Conservation (phyloP, 169 alveolate species). For the Eimeria praecox region DNA sequence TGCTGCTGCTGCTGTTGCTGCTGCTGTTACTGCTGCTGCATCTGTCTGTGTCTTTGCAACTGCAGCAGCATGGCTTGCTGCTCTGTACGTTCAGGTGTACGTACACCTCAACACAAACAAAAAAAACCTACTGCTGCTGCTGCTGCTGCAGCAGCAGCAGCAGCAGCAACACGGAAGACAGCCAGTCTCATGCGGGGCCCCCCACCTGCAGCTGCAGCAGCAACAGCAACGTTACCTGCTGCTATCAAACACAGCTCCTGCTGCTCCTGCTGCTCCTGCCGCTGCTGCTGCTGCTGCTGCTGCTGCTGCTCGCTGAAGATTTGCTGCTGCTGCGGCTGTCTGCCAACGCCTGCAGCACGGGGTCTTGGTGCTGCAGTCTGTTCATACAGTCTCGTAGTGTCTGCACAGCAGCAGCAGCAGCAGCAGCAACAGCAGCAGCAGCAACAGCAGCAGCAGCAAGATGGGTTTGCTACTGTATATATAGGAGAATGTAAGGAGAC, state of each 20-base stretch:
- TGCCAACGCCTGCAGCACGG: constrained; percentile 14
- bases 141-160: background rate
- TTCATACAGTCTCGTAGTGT: constrained; percentile 26
- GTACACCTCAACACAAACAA: too few species aligned
- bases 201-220: background rate
- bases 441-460: constrained; percentile 24
- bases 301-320: constrained; percentile 2
- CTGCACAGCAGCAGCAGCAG: constrained; percentile 21
- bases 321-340: constrained; percentile 21
- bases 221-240: background rate
- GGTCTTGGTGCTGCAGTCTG: constrained; percentile 45
- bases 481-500: background rate
- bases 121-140: too few species aligned
- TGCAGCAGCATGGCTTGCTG: too few species aligned
- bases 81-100: too few species aligned
- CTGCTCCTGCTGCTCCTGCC: constrained; percentile 59
- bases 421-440: constrained; percentile 9
- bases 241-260: constrained; percentile 10
- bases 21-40: background rate
- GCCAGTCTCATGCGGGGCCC: too few species aligned
- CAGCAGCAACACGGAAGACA: too few species aligned
- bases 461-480: too few species aligned
- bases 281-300: constrained; percentile 58
- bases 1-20: constrained; percentile 10
- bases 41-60: too few species aligned